Conservation (phyloP, 257 asterid genomes). For the Jasminum sambac region DNA sequence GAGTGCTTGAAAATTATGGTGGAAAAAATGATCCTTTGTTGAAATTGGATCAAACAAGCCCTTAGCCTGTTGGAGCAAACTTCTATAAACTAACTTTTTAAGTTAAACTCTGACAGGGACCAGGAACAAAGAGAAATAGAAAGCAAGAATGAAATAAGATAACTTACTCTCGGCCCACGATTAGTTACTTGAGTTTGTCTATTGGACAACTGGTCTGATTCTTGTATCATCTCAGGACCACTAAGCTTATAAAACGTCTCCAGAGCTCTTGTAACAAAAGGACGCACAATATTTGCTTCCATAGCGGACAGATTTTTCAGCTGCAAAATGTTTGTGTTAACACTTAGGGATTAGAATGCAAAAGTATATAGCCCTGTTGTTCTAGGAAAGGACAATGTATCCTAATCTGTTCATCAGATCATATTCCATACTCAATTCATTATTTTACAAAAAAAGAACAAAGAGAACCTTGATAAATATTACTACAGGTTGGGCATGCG, state of each 20-base stretch:
- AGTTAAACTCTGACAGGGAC: background rate
- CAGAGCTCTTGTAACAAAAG: conserved; percentile 83
- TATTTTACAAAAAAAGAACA: background rate
- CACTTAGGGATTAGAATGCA: conserved; percentile 11
- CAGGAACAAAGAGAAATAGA: background rate
- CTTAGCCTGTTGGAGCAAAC: too few relatives aligned
- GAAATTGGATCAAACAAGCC: too few relatives aligned
- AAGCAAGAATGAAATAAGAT: conserved; percentile 3
- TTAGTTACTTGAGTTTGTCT: conserved; percentile 71
- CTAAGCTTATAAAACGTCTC: conserved; percentile 70
- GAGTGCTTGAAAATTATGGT: too few relatives aligned
- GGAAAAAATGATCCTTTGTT: too few relatives aligned
- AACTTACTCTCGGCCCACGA: conserved; percentile 81
- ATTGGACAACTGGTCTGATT: conserved; percentile 48
- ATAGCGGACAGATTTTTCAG: conserved; percentile 87
- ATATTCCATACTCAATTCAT: background rate
- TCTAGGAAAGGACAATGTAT: background rate
- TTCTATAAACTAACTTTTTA: too few relatives aligned
- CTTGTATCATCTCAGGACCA: conserved; percentile 77
- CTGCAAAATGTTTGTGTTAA: conserved; percentile 46
- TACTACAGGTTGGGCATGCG: background rate
- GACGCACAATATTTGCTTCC: conserved; percentile 95
- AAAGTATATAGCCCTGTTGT: background rate
- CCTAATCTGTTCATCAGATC: conserved; percentile 1
- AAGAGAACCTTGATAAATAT: background rate